These are phyloP conservation scores for Spirogloea muscicola DNA, from an alignment of 139 green algal genomes.

Conservation along the genomic window DNA sequence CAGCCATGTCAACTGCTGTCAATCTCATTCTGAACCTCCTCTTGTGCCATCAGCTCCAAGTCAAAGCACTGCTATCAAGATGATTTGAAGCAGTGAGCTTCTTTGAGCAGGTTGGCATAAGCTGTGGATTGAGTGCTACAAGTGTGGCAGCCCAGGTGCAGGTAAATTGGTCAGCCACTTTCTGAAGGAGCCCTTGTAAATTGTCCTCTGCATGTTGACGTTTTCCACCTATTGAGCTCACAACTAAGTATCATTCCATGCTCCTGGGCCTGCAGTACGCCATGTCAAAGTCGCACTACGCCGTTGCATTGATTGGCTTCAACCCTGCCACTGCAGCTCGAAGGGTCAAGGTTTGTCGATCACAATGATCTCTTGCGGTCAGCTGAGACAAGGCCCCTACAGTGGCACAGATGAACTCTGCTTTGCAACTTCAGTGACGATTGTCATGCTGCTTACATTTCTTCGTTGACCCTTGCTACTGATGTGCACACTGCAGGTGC, in stretches of 20 bases:
- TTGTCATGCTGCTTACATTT: too few species aligned
- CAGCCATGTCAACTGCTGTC: conserved; percentile 1
- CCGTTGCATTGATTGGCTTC: conserved; percentile 24
- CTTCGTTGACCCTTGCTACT: not conserved
- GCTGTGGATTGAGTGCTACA: conserved; percentile 29
- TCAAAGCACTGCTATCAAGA: not conserved
- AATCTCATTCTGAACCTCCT: not conserved
- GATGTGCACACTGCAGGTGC: not conserved
- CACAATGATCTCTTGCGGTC: too few species aligned
- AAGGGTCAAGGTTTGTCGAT: conserved; percentile 1
- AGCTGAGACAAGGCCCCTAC: too few species aligned
- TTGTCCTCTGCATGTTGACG: not conserved
- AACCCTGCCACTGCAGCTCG: conserved; percentile 16
- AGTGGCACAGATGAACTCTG: too few species aligned
- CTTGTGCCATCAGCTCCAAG: not conserved
- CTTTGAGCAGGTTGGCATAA: conserved; percentile 22
- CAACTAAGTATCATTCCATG: not conserved
- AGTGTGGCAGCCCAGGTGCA: conserved; percentile 39
- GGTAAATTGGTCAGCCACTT: conserved; percentile 3
- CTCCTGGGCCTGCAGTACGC: conserved; percentile 26
- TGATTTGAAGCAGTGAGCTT: not conserved
- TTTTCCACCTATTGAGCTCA: not conserved
- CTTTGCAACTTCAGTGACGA: too few species aligned
- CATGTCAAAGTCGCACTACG: conserved; percentile 12
- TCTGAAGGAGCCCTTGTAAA: not conserved